A percentile compares a stretch with the other conserved stretches of the same genome.
phyloP scores from a whole-genome alignment of 768 basidiomycete species.

The Trametopsis cervina region DNA sequence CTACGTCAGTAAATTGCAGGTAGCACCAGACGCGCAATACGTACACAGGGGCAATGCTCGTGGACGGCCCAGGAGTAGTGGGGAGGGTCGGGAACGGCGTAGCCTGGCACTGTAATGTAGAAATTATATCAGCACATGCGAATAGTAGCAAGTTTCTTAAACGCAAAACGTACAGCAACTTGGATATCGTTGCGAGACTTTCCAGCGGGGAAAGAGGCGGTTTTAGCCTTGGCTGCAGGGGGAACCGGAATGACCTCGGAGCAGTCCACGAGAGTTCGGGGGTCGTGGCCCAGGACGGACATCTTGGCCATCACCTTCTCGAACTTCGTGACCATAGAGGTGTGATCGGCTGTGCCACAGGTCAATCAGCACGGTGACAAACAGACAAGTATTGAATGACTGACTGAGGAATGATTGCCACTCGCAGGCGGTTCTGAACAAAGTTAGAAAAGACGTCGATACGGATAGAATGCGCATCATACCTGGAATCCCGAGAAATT shows the following conservation, averaged over 20 bases:
- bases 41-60: constrained; percentile 10
- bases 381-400: not conserved
- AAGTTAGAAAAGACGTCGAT: not conserved
- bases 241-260: constrained; percentile 11
- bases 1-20: no score
- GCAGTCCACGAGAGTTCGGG: constrained; percentile 3
- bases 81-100: constrained; percentile 31
- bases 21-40: no score
- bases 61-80: constrained; percentile 14
- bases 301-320: constrained; percentile 6
- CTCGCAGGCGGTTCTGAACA: constrained; percentile 8
- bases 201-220: constrained; percentile 1
- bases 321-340: constrained; percentile 8
- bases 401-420: constrained; percentile 10
- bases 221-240: not conserved
- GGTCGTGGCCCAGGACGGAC: constrained; percentile 4
- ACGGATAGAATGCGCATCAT: not conserved
- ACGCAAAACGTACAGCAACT: no score
- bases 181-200: not conserved
- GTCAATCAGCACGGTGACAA: not conserved
- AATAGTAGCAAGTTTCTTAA: no score
- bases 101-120: constrained; percentile 27
- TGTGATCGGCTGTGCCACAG: constrained; percentile 1
- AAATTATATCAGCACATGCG: no score
- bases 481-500: constrained; percentile 5